Evolutionary conservation across 495 filamentous ascomycete species (phyloP), one percentile per base, ranked within the genome.

Genomic region (Pseudomonodictys pantanalensis): DNA sequence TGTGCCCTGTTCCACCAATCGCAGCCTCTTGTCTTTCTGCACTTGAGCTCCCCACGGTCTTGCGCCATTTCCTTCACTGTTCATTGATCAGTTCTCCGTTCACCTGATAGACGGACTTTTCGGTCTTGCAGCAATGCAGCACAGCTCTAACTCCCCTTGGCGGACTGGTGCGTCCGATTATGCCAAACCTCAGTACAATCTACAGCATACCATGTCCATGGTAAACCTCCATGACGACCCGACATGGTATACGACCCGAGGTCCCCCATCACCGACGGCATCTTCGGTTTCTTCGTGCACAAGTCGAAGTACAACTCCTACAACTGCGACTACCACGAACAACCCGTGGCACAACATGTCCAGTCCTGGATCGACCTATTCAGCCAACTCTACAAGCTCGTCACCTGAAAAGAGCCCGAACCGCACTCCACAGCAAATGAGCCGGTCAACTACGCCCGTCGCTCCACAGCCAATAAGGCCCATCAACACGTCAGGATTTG

Each of bases 391-490:
- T 2, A 56, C 42, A 5, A 60, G 38, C 30, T 45, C 64, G 20
- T 64, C 64, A 29, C 60, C 64, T 11, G 56, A 29, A 30, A 44
- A 64, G 15, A 68, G 66, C 52, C 66, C 66, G 22, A 54, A 62
- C 12, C 62, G 48, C 15, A 65, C 57, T 28, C 66, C 66, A 24
- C 56, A 62, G 18, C 64, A 58, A 30, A 68, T 51, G 17, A 65
- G 62, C 28, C 56, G 66, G 24, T 65, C 57, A 15, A 50, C 66
- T 11, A 68, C 66, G 0, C 66, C 66, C 3, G 58, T 68, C 4
- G 66, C 66, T 15, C 66, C 66, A 18, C 66, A 62, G 33, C 66
- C 66, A 3, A 20, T 68, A 6, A 43, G 62, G 28, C 66, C 66
- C n/a, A 61, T 65, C 30, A 20, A 46, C 22, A 41, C 43, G 11